phyloP scores from a whole-genome alignment of 768 basidiomycete genomes.

The Xerocomus brunneocitrinus region DNA sequence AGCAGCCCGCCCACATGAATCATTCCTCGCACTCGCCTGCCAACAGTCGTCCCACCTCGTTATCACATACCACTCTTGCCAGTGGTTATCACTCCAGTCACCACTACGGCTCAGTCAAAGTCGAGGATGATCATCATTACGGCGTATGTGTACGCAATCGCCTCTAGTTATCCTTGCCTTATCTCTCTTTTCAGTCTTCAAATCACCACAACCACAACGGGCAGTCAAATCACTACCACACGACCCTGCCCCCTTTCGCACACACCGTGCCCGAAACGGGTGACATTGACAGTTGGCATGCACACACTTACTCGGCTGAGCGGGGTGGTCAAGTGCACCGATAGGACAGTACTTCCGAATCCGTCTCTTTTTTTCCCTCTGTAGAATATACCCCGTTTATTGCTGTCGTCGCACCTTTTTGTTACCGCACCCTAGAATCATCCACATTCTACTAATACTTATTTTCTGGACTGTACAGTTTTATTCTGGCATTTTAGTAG shows the following conservation, averaged over 20 bases:
- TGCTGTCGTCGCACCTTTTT: slow-evolving; percentile 26
- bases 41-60: slow-evolving; percentile 42
- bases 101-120: slow-evolving; percentile 56
- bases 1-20: slow-evolving; percentile 69
- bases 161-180: slow-evolving; percentile 1
- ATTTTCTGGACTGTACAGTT: slow-evolving; percentile 32
- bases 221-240: slow-evolving; percentile 37
- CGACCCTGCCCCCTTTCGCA: slow-evolving; percentile 45
- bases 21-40: slow-evolving; percentile 46
- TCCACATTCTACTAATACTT: slow-evolving; percentile 32
- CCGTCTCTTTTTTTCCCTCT: not conserved
- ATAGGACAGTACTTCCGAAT: slow-evolving; percentile 28
- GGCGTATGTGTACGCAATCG: slow-evolving; percentile 36
- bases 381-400: slow-evolving; percentile 37
- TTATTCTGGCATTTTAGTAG: slow-evolving; percentile 33
- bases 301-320: slow-evolving; percentile 53
- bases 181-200: slow-evolving; percentile 19
- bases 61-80: slow-evolving; percentile 38
- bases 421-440: slow-evolving; percentile 24
- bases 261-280: slow-evolving; percentile 36
- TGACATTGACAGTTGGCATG: slow-evolving; percentile 58
- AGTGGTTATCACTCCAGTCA: slow-evolving; percentile 44
- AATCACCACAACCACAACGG: slow-evolving; percentile 33
- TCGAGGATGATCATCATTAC: slow-evolving; percentile 63
- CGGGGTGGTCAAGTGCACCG: slow-evolving; percentile 56